Conservation (phyloP, 805 yeast genomes). For the Candida easanensis region DNA sequence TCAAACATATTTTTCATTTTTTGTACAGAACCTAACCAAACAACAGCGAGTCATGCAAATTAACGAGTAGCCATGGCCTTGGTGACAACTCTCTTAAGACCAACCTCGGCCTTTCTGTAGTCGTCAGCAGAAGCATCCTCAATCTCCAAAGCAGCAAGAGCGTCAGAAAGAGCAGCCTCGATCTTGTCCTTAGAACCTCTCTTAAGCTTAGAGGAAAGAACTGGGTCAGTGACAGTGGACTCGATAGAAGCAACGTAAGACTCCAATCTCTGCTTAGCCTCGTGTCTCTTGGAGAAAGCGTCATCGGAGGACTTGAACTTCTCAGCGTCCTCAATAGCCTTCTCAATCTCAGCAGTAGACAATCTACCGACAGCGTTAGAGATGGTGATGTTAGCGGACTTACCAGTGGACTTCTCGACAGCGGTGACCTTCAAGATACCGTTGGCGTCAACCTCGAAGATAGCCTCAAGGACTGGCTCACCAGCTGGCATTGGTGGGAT, state of each 20-base stretch:
- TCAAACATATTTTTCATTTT: too few species aligned
- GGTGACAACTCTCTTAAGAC: slow-evolving; percentile 98
- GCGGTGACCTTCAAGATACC: slow-evolving; percentile 99
- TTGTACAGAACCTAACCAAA: slow-evolving; percentile 16
- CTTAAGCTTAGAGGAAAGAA: slow-evolving; percentile 95
- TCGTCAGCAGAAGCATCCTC: slow-evolving; percentile 97
- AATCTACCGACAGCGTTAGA: slow-evolving; percentile 99
- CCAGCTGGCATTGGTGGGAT: slow-evolving; percentile 99
- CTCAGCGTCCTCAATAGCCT: slow-evolving; percentile 98
- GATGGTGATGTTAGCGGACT: slow-evolving; percentile 96
- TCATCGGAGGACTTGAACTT: slow-evolving; percentile 98
- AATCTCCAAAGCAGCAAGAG: slow-evolving; percentile 94
- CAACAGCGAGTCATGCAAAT: slow-evolving; percentile 16
- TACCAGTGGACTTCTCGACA: slow-evolving; percentile 97
- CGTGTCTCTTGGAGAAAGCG: slow-evolving; percentile 99
- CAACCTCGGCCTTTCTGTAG: slow-evolving; percentile 98
- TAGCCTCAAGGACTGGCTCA: slow-evolving; percentile 98
- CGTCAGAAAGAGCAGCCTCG: slow-evolving; percentile 97
- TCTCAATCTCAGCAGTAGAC: slow-evolving; percentile 93
- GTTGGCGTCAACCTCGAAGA: slow-evolving; percentile 98
- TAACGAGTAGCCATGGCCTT: slow-evolving; percentile 98
- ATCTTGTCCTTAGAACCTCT: slow-evolving; percentile 95
- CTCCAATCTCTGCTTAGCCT: slow-evolving; percentile 98
- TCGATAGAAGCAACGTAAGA: slow-evolving; percentile 96
- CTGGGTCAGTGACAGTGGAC: slow-evolving; percentile 97